Conservation (phyloP, 2,329 filamentous ascomycete genomes). For the Apiospora koreana region DNA sequence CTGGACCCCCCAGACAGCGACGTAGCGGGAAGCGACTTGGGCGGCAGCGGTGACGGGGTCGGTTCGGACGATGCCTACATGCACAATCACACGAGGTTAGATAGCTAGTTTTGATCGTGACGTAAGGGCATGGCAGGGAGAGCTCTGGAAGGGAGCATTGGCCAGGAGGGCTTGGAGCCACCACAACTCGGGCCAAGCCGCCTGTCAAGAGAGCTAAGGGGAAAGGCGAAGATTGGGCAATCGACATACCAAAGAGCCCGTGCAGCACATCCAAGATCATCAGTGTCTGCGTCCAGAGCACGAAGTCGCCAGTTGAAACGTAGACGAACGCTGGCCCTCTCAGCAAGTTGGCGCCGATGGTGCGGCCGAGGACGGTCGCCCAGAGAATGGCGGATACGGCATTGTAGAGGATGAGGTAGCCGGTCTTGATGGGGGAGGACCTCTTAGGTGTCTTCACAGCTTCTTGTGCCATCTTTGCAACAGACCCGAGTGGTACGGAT, state of each 20-base stretch:
- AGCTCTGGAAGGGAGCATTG: not conserved
- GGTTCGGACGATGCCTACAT: constrained; percentile 76
- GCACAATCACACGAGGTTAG: not conserved
- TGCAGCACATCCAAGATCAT: constrained; percentile 85
- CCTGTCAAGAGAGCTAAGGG: not conserved
- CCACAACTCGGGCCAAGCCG: not conserved
- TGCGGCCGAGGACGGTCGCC: constrained; percentile 73
- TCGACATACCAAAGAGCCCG: constrained; percentile 66
- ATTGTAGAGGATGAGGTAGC: constrained; percentile 88
- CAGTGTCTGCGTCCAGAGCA: constrained; percentile 79
- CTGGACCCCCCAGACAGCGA: constrained; percentile 87
- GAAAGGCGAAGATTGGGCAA: not conserved
- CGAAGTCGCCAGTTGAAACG: constrained; percentile 63
- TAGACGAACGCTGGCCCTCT: constrained; percentile 62
- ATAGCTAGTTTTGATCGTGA: not conserved
- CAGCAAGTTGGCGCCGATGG: constrained; percentile 54
- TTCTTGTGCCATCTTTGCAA: constrained; percentile 6
- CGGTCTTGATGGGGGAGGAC: constrained; percentile 51
- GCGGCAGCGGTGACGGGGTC: constrained; percentile 83
- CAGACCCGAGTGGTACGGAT: not conserved
- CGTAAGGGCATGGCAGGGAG: not conserved
- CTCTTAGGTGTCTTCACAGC: constrained; percentile 25
- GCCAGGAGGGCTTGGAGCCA: not conserved
- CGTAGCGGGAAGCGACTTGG: constrained; percentile 85
- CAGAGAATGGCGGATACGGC: constrained; percentile 75